These are phyloP conservation scores for Beauveria scarabaeidicola DNA, from an alignment of 2,329 filamentous ascomycete species.

Conservation along the genomic window DNA sequence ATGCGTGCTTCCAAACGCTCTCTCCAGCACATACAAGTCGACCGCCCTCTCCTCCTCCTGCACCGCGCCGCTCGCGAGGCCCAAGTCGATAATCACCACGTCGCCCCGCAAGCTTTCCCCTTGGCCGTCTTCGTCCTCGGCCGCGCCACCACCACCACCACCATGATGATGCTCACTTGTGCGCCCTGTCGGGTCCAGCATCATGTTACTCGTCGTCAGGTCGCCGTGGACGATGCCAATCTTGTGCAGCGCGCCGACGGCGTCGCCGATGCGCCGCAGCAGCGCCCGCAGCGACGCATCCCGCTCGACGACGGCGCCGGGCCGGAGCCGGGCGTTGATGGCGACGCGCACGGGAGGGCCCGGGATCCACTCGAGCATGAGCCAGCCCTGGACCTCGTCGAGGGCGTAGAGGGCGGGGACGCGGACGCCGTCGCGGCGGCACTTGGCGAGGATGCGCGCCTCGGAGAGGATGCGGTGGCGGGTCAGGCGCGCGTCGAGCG, in stretches of 20 bases:
- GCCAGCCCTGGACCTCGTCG: slow-evolving; percentile 58
- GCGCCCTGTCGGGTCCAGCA: slow-evolving; percentile 45
- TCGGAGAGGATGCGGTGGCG: slow-evolving; percentile 82
- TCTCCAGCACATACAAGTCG: slow-evolving; percentile 89
- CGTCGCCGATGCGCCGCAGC: slow-evolving; percentile 61
- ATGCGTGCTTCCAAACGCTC: slow-evolving; percentile 92
- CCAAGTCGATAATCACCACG: slow-evolving; percentile 89
- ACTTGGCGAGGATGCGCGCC: slow-evolving; percentile 73
- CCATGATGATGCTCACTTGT: too few species aligned
- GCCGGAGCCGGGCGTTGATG: slow-evolving; percentile 59
- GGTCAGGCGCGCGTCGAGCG: slow-evolving; percentile 79
- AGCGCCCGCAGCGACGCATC: slow-evolving; percentile 49
- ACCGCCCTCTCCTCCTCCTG: slow-evolving; percentile 92
- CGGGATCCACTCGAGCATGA: slow-evolving; percentile 78
- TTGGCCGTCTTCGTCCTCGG: slow-evolving; percentile 15
- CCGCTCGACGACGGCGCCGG: slow-evolving; percentile 27
- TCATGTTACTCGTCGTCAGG: slow-evolving; percentile 94
- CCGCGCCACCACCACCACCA: slow-evolving; percentile 12
- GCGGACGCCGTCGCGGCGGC: slow-evolving; percentile 65
- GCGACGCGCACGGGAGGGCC: slow-evolving; percentile 61
- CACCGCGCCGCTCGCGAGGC: slow-evolving; percentile 70
- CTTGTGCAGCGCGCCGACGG: slow-evolving; percentile 69
- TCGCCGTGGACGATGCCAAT: slow-evolving; percentile 91
- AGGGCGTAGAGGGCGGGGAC: slow-evolving; percentile 75
- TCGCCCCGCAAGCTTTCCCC: slow-evolving; percentile 50